Base-by-base conservation (phyloP, 805 yeast species). In the Nakazawaea ambrosiae region DNA sequence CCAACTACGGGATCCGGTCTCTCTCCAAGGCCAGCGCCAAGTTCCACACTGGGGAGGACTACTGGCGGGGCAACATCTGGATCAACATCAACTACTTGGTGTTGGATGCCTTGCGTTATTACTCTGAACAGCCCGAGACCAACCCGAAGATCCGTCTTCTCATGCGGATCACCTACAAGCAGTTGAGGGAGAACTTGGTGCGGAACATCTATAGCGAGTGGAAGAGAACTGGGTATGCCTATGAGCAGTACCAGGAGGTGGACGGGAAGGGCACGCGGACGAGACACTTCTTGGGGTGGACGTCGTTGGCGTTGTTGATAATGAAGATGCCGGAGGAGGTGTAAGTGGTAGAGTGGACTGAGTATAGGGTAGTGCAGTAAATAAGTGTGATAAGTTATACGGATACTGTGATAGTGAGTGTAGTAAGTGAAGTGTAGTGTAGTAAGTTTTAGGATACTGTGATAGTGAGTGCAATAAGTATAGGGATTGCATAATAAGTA, bases 61-160 rank as follows among this genome's bases (percentile, higher is more conserved):
- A 92, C 62, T 92, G 98, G 98, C 73, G 96, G 45, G 92, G 96
- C 1, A 86, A 94, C 15, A 69, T 92, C 20, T 92, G 97, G 97
- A 66, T 88, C 48, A 84, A 88, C 55, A 83, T 92, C 51, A 92
- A 92, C 62, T 90, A 87, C 52, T 62, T 92, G 57, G 66, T 80
- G 4, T 63, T 92, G 30, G 92, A 87, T 37, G 71, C 84, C 4
- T 63, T 92, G 44, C 56, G 64, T 23, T 61, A 75, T 54, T 90
- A 89, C 39, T 64, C 55, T 1, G 44, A 47, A 1, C 33, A 46
- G 5, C 50, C 68, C 2, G 61, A 55, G 4, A 45, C 48, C 1
- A 52, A 54, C 12, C 48, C 49, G 3, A 49, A 58, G 39, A 57
- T 68, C 1, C 51, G 58, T 15, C 49, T 43, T 4, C 51, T 66